These are phyloP conservation scores for Neurospora pannonica DNA, from an alignment of 495 filamentous ascomycete genomes.

Conservation along the genomic window DNA sequence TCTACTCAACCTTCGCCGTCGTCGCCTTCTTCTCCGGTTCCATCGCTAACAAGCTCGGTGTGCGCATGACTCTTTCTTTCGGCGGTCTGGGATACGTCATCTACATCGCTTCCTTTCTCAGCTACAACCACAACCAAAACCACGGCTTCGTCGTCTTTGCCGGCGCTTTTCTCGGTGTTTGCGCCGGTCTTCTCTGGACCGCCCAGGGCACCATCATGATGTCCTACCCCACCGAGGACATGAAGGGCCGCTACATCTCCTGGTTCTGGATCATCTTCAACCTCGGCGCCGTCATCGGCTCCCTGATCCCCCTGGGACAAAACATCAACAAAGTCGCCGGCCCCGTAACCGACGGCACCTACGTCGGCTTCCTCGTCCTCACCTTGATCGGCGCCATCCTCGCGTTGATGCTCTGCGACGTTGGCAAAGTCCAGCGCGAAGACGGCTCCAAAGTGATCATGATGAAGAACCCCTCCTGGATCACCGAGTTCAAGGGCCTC, in stretches of 20 bases:
- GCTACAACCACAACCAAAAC: constrained; percentile 73
- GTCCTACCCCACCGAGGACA: constrained; percentile 72
- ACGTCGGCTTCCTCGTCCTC: constrained; percentile 82
- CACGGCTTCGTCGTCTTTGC: constrained; percentile 69
- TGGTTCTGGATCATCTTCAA: constrained; percentile 97
- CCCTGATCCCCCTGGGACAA: constrained; percentile 71
- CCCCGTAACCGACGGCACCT: constrained; percentile 73
- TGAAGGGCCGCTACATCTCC: constrained; percentile 83
- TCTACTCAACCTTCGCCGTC: constrained; percentile 77
- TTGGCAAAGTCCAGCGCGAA: constrained; percentile 63
- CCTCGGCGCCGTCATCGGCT: constrained; percentile 81
- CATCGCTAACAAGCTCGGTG: constrained; percentile 66
- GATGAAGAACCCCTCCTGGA: constrained; percentile 80
- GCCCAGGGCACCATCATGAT: constrained; percentile 96
- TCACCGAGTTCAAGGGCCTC: constrained; percentile 68
- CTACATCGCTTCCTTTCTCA: constrained; percentile 69
- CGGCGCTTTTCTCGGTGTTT: constrained; percentile 64
- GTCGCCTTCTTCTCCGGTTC: constrained; percentile 83
- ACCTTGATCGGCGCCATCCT: constrained; percentile 68
- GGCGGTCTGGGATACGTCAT: constrained; percentile 83
- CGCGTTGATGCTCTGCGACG: constrained; percentile 64
- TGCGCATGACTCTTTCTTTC: constrained; percentile 61
- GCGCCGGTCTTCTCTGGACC: constrained; percentile 81
- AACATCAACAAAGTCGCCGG: constrained; percentile 57
- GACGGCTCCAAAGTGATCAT: constrained; percentile 71